A percentile compares a stretch with the other conserved stretches of the same genome.
phyloP scores from a whole-genome alignment of 805 yeast species.

The Candida ascalaphidarum region DNA sequence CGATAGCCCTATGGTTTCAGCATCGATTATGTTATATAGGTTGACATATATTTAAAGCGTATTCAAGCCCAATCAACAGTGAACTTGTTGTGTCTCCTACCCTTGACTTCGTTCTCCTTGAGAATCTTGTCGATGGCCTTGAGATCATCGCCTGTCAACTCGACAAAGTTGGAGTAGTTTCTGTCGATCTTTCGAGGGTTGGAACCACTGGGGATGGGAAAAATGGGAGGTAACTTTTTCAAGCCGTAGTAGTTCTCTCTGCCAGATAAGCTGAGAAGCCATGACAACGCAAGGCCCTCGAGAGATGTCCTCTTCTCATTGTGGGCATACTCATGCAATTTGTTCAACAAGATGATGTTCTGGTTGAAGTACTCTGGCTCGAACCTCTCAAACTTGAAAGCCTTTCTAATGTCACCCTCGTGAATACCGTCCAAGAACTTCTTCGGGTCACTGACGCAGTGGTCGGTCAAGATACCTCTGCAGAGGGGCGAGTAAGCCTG shows the following conservation, averaged over 20 bases:
- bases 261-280: constrained; percentile 59
- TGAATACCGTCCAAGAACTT: constrained; percentile 36
- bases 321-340: constrained; percentile 42
- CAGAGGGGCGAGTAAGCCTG: constrained; percentile 82
- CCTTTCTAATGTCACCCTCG: constrained; percentile 45
- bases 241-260: constrained; percentile 38
- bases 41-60: no score
- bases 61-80: no score
- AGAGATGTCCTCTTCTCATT: constrained; percentile 42
- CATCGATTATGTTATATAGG: no score
- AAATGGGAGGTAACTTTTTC: constrained; percentile 39
- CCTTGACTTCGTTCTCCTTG: constrained; percentile 37
- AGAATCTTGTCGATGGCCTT: constrained; percentile 41
- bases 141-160: constrained; percentile 51
- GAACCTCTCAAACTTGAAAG: constrained; percentile 47
- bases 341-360: constrained; percentile 43
- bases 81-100: constrained; percentile 48
- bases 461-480: constrained; percentile 69
- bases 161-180: constrained; percentile 40
- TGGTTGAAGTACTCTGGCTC: constrained; percentile 44
- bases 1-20: no score
- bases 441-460: constrained; percentile 30
- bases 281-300: constrained; percentile 39
- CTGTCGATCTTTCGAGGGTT: constrained; percentile 50
- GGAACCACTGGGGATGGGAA: constrained; percentile 81